Conservation (phyloP, 495 filamentous ascomycete species). For the Talaromyces ruber region DNA sequence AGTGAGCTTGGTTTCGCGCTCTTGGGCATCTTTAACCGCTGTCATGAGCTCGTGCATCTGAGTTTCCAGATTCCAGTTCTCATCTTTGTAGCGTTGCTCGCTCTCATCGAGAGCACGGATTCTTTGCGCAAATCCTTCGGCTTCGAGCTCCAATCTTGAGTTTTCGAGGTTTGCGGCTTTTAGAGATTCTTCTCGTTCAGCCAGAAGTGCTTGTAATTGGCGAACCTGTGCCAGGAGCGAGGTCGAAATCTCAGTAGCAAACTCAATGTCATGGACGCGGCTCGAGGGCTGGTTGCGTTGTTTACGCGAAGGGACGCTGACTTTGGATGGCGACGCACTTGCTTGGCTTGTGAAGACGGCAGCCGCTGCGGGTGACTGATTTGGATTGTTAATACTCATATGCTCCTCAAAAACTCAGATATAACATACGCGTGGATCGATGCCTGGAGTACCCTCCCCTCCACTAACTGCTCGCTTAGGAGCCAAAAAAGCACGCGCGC, state of each 20-base stretch:
- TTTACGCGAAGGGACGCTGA: constrained; percentile 74
- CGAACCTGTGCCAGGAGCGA: constrained; percentile 84
- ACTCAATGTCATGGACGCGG: constrained; percentile 87
- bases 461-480: constrained; percentile 71
- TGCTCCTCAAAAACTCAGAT: background rate
- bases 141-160: constrained; percentile 70
- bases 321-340: constrained; percentile 81
- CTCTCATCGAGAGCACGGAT: constrained; percentile 80
- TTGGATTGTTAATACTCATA: background rate
- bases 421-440: constrained; percentile 26
- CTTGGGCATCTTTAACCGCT: constrained; percentile 57
- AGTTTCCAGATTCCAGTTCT: constrained; percentile 94
- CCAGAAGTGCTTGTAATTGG: constrained; percentile 71
- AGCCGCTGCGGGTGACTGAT: constrained; percentile 54
- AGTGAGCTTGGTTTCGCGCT: constrained; percentile 71
- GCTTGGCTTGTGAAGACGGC: constrained; percentile 78
- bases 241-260: constrained; percentile 90
- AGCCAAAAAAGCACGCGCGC: constrained; percentile 72
- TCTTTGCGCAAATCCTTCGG: constrained; percentile 68
- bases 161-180: constrained; percentile 65
- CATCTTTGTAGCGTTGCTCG: constrained; percentile 91
- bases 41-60: constrained; percentile 74
- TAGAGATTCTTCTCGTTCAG: constrained; percentile 79
- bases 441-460: constrained; percentile 56
- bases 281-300: constrained; percentile 82